Conservation (phyloP, 108 stramenopile genomes). For the Cylindrotheca closterium region DNA sequence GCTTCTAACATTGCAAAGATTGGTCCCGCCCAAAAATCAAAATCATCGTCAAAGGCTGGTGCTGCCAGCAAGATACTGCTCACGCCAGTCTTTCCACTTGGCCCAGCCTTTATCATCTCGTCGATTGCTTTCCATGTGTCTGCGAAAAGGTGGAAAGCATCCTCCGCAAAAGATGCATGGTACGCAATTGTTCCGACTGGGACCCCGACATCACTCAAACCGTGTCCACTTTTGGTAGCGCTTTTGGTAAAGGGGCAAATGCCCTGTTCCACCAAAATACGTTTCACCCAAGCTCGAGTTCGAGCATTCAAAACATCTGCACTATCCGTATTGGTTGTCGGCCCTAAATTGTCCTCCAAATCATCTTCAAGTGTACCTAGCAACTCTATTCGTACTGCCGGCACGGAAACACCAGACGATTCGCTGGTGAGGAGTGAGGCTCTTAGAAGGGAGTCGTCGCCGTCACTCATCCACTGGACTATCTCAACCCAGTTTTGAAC, state of each 20-base stretch:
- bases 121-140: conserved; percentile 65
- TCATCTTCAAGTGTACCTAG: neutral
- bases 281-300: conserved; percentile 73
- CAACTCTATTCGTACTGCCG: neutral
- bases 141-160: conserved; percentile 59
- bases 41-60: conserved; percentile 70
- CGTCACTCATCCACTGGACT: conserved; percentile 24
- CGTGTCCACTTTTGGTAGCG: conserved; percentile 64
- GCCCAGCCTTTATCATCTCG: conserved; percentile 69
- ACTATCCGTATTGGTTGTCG: neutral
- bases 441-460: neutral
- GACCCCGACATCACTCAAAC: conserved; percentile 62
- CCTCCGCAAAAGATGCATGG: conserved; percentile 39
- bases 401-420: conserved; percentile 13
- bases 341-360: conserved; percentile 5
- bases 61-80: conserved; percentile 78
- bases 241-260: conserved; percentile 84
- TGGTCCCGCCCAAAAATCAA: conserved; percentile 72
- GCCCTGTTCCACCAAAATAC: conserved; percentile 62
- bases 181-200: conserved; percentile 71
- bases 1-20: conserved; percentile 81
- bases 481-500: conserved; percentile 48
- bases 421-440: neutral
- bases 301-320: conserved; percentile 43
- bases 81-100: conserved; percentile 52